Conservation (phyloP, 768 basidiomycete species). For the Phylloporus sp. region DNA sequence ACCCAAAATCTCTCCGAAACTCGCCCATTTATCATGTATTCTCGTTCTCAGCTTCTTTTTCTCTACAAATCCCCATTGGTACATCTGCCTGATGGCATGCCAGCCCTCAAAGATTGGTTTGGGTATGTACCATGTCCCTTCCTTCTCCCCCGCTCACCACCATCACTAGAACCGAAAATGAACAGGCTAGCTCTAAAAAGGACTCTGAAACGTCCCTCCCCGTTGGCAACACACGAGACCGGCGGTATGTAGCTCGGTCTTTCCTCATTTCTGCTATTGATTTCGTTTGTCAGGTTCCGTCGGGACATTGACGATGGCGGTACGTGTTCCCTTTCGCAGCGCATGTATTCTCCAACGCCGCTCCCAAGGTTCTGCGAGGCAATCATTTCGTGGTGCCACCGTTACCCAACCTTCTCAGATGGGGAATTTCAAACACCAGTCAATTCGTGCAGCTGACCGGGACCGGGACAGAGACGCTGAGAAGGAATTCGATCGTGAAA, state of each 20-base stretch:
- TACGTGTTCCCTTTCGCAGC: constrained; percentile 29
- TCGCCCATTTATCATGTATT: constrained; percentile 60
- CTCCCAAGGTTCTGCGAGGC: constrained; percentile 52
- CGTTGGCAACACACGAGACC: constrained; percentile 54
- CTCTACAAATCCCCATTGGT: constrained; percentile 77
- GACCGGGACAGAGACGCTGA: constrained; percentile 46
- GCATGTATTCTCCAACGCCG: constrained; percentile 2
- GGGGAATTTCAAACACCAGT: constrained; percentile 91
- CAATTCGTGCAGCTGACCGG: constrained; percentile 64
- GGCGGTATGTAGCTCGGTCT: constrained; percentile 47
- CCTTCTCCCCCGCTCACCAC: constrained; percentile 18
- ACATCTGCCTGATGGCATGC: constrained; percentile 69
- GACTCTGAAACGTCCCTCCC: constrained; percentile 57
- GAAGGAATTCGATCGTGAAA: constrained; percentile 50
- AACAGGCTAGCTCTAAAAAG: constrained; percentile 43
- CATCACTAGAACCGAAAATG: constrained; percentile 44
- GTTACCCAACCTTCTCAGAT: constrained; percentile 84
- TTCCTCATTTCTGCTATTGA: constrained; percentile 5
- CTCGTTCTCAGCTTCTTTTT: constrained; percentile 62
- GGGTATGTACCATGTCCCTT: constrained; percentile 52
- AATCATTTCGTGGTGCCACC: constrained; percentile 60
- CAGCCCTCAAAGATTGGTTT: constrained; percentile 82
- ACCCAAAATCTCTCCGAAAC: constrained; percentile 20
- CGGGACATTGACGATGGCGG: constrained; percentile 75
- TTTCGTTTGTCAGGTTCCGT: constrained; percentile 51